These are phyloP conservation scores for Sarocladium oryzae DNA, from an alignment of 2,329 filamentous ascomycete genomes.

Conservation along the genomic window DNA sequence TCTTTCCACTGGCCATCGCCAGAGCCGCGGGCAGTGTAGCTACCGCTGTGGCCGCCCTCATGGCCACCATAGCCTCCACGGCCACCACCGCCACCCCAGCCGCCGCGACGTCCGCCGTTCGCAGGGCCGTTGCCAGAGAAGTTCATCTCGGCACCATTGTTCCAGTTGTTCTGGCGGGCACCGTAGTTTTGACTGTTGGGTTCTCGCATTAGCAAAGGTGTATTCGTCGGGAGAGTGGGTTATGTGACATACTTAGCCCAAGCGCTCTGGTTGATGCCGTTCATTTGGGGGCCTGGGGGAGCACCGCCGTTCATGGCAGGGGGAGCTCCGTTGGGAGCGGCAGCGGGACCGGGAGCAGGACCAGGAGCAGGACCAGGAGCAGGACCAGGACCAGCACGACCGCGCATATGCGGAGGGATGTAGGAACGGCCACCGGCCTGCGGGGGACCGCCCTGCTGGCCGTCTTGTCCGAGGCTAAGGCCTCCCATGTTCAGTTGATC, in stretches of 20 bases:
- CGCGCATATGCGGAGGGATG: constrained; percentile 79
- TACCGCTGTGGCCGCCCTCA: constrained; percentile 34
- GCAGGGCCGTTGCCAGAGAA: constrained; percentile 13
- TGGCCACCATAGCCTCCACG: constrained; percentile 29
- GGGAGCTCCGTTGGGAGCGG: constrained; percentile 15
- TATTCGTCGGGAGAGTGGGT: not conserved
- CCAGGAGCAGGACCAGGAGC: constrained; percentile 20
- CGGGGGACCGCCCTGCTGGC: constrained; percentile 23
- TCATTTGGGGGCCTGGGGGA: constrained; percentile 20
- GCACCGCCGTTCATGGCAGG: constrained; percentile 25
- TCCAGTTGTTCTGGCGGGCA: constrained; percentile 29
- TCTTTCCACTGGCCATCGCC: constrained; percentile 96
- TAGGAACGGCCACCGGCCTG: constrained; percentile 53
- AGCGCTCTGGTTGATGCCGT: constrained; percentile 56
- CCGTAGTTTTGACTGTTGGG: constrained; percentile 23
- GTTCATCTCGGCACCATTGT: constrained; percentile 20
- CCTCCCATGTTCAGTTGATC: constrained; percentile 79
- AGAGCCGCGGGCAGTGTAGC: constrained; percentile 64
- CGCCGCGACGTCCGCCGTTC: constrained; percentile 26
- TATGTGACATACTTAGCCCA: constrained; percentile 51
- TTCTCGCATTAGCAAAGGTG: constrained; percentile 15
- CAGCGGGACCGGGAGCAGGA: constrained; percentile 13
- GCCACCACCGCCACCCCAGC: constrained; percentile 26
- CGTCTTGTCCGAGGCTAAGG: constrained; percentile 53
- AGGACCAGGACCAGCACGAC: constrained; percentile 32